These are phyloP conservation scores for Meredithiella fracta DNA, from an alignment of 2,329 filamentous ascomycete species.

Conservation along the genomic window DNA sequence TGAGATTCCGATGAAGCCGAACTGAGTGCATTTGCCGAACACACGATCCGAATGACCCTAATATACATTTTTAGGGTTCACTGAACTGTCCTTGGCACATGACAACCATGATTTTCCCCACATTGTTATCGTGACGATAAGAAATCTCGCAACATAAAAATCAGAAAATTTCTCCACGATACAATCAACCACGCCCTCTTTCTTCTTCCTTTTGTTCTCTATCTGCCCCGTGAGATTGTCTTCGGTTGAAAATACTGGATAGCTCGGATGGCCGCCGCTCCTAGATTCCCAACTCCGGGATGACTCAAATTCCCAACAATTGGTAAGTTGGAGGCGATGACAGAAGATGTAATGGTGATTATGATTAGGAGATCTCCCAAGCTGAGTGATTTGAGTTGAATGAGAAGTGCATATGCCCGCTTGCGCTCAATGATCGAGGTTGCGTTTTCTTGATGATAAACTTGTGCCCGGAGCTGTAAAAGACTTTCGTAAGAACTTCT, in stretches of 20 bases:
- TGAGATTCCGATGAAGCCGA: constrained; percentile 6
- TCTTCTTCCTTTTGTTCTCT: not conserved
- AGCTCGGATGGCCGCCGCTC: constrained; percentile 9
- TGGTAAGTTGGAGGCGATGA: constrained; percentile 2
- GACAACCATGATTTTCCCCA: not conserved
- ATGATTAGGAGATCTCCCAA: not conserved
- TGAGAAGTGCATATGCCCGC: not conserved
- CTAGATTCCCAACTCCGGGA: constrained; percentile 12
- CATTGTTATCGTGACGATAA: constrained; percentile 4
- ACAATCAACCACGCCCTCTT: not conserved
- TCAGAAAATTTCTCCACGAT: not conserved
- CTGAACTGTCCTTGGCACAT: not conserved
- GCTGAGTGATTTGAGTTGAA: too few species aligned
- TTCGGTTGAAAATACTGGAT: constrained; percentile 7
- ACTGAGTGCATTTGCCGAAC: not conserved
- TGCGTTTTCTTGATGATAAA: constrained; percentile 42
- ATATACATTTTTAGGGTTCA: too few species aligned
- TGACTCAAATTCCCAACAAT: constrained; percentile 6
- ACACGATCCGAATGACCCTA: too few species aligned
- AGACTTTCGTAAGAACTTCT: constrained; percentile 15
- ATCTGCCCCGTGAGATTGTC: not conserved
- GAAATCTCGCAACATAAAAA: constrained; percentile 2
- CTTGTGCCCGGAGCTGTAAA: constrained; percentile 18
- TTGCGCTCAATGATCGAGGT: not conserved
- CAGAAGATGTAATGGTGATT: not conserved